A percentile compares a stretch with the other conserved stretches of the same genome.
These are phyloP conservation scores for Pilaira anomala DNA, from an alignment of 192 early-diverging fungal genomes.

Conservation along the genomic window DNA sequence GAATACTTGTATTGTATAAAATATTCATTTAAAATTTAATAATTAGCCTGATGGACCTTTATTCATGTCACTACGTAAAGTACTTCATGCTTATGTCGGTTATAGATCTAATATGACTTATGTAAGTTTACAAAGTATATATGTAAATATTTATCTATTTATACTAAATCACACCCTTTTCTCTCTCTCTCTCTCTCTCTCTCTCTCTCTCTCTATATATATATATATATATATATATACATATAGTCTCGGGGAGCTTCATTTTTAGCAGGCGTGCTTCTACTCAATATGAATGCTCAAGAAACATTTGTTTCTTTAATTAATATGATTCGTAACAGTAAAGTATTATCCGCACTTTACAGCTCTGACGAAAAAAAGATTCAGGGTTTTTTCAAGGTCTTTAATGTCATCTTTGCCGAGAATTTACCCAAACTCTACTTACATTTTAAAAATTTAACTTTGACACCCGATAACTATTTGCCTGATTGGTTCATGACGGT, in stretches of 20 bases:
- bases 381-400: slow-evolving; percentile 37
- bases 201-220: too few species aligned
- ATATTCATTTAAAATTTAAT: background rate
- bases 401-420: slow-evolving; percentile 41
- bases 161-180: background rate
- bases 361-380: slow-evolving; percentile 32
- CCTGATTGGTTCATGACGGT: slow-evolving; percentile 43
- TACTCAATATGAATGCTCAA: slow-evolving; percentile 38
- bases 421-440: slow-evolving; percentile 41
- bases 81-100: slow-evolving; percentile 37
- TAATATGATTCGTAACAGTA: slow-evolving; percentile 33
- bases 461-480: slow-evolving; percentile 39
- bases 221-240: background rate
- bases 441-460: slow-evolving; percentile 37
- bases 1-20: background rate
- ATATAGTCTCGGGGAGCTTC: slow-evolving; percentile 35
- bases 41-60: slow-evolving; percentile 39
- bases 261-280: slow-evolving; percentile 40
- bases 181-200: too few species aligned
- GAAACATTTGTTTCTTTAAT: slow-evolving; percentile 30
- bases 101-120: slow-evolving; percentile 34
- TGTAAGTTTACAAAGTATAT: too few species aligned
- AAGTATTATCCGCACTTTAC: slow-evolving; percentile 34
- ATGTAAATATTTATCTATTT: background rate
- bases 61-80: slow-evolving; percentile 29